Percentiles rank a stretch among this genome's conserved stretches.
Evolutionary conservation across 73 alveolate species (phyloP).

Genomic region (Loxodes magnus): DNA sequence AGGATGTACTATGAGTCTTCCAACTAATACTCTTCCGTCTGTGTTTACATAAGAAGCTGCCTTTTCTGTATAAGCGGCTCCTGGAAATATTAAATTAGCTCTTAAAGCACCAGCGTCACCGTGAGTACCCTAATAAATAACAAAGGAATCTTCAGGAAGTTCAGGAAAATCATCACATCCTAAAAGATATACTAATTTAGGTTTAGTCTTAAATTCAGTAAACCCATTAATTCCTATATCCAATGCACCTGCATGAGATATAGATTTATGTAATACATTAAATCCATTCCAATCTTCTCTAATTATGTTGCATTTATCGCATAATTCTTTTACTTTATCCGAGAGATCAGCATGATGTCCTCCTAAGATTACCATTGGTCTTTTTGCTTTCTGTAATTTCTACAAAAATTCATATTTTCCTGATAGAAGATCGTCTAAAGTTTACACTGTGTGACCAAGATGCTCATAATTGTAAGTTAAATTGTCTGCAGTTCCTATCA

Average conservation of each 20-base stretch:
- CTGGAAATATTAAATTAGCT: constrained; percentile 72
- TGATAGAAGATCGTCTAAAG: constrained; percentile 42
- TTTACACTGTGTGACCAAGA: constrained; percentile 50
- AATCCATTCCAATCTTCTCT: constrained; percentile 64
- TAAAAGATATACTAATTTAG: constrained; percentile 53
- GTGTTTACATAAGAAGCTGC: constrained; percentile 63
- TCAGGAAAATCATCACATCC: constrained; percentile 67
- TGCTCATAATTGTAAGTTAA: constrained; percentile 51
- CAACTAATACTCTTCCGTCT: constrained; percentile 71
- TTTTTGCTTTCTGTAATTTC: constrained; percentile 48
- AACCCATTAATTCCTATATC: constrained; percentile 51
- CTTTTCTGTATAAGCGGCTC: constrained; percentile 70
- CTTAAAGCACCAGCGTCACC: constrained; percentile 85
- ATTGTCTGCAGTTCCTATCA: constrained; percentile 56
- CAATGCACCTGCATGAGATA: constrained; percentile 53
- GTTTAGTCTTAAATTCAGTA: constrained; percentile 21
- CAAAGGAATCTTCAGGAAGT: constrained; percentile 75
- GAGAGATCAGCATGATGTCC: too few species aligned
- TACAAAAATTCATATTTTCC: constrained; percentile 59
- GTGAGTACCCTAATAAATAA: constrained; percentile 59
- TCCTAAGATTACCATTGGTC: constrained; percentile 67
- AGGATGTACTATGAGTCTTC: constrained; percentile 37
- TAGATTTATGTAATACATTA: constrained; percentile 52
- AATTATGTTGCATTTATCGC: constrained; percentile 34
- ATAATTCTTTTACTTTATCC: constrained; percentile 25